Evolutionary conservation across 2,329 filamentous ascomycete species (phyloP), one percentile per base, ranked within the genome.

Genomic region (Microsporum ferrugineum): DNA sequence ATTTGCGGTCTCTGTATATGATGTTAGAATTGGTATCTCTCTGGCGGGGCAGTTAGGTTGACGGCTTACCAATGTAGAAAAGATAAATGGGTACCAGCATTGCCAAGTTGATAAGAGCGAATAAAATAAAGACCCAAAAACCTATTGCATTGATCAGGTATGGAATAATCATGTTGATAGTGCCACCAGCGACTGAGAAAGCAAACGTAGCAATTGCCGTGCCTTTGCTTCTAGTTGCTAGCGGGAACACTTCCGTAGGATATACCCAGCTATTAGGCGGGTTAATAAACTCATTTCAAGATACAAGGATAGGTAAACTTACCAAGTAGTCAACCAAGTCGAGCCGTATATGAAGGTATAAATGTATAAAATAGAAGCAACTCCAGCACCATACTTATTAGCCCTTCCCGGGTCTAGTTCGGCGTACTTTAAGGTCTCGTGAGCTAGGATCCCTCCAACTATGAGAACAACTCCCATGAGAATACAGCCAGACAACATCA

Each of bases 151-250:
- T 53, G 29, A 53, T 53, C 49, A 53, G 33, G 31, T 53, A 53
- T 7, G 49, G 49, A 10, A 53, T 53, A 34, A 53, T 53, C 49
- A 53, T 53, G 3, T 53, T 53, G 29, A 53, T 53, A 14, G 49
- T 53, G 31, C 49, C 49, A 2, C 49, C 49, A 6, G 49, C 49
- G 5, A 53, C 31, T 8, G 49, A 53, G 31, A 53, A 53, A 17
- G 49, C 49, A 31, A 53, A 53, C 10, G 49, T 53, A n/a, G 49
- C 49, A 53, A 53, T 10, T 6, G 49, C 49, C 14, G 49, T 53
- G 29, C 49, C 49, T 53, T 53, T 53, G 49, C 49, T 53, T 34
- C 49, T 53, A 14, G 49, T 53, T 33, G 49, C 49, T 53, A 53
- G 17, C 6, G 49, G 49, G 6, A 53, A 53, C n/a, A 53, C 49